Base-by-base conservation (phyloP, 2,329 filamentous ascomycete species). In the Aspergillus quadricinctus region DNA sequence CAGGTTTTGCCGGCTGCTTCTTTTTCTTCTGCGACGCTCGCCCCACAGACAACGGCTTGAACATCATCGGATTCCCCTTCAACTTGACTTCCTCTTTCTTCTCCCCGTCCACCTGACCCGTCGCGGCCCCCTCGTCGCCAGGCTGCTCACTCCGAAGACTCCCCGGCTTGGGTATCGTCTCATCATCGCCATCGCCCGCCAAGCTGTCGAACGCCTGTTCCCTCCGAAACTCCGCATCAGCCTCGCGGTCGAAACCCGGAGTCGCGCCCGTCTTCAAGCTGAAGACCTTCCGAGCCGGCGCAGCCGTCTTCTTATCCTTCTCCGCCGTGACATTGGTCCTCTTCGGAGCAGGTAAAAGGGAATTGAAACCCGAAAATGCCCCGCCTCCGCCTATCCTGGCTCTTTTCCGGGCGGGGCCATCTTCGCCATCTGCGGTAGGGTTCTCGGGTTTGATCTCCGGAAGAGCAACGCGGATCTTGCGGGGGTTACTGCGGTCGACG, bases 261-360 rank as follows among this genome's bases (percentile, higher is more conserved):
- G 89, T 85, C 7, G 89, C 85, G 23, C 90, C 91, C 8, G 92
- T 97, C 78, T 90, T 94, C 57, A 97, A 71, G 66, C 83, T 89
- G 51, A 95, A 79, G 1, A 86, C 83, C 35, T 82, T 80, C 51
- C 80, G 73, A 64, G 82, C 69, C 67, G 78, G 58, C 61, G 72
- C 61, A 64, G 65, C 43, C 65, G 73, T 64, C 59, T 71, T 68
- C 63, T 67, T 66, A 19, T 65, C 61, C 21, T 66, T 64, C 37
- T 66, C 67, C 23, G 67, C 55, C 37, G 64, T 54, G 40, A 61
- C 54, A 41, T 60, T 55, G 56, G 65, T 61, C 57, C 80, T 79
- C 69, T 96, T 97, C 3, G 93, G 92, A 27, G 92, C 81, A 2
- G 93, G 93, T 21, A 97, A 81, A 63, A 96, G 85, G 1, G 91